These are phyloP conservation scores for Plantago major DNA, from an alignment of 257 asterid species.

Conservation along the genomic window DNA sequence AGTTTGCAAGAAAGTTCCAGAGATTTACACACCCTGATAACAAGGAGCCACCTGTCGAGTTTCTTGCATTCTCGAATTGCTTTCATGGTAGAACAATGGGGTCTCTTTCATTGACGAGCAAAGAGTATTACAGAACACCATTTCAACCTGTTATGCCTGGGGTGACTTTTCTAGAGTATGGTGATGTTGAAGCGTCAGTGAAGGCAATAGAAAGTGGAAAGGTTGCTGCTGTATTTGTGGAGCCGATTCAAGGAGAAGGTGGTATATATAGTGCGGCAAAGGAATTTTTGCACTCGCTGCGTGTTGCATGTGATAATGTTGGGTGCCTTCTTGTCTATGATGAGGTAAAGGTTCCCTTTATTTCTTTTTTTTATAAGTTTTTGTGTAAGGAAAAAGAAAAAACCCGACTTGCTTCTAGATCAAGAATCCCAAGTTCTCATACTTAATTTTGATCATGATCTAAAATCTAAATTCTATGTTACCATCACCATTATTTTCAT, in stretches of 20 bases:
- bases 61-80: slow-evolving; percentile 73
- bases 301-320: slow-evolving; percentile 62
- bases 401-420: no score
- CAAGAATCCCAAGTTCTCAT: no score
- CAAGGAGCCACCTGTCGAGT: slow-evolving; percentile 58
- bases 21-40: slow-evolving; percentile 43
- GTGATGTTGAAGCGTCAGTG: slow-evolving; percentile 56
- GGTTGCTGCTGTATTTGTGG: slow-evolving; percentile 91
- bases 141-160: slow-evolving; percentile 98
- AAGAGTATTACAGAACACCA: slow-evolving; percentile 73
- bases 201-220: slow-evolving; percentile 59
- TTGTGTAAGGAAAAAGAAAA: no score
- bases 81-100: slow-evolving; percentile 98
- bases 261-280: slow-evolving; percentile 76
- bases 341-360: slow-evolving; percentile 51
- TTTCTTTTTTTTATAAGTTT: no score
- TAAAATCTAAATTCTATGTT: no score
- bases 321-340: slow-evolving; percentile 86
- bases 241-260: slow-evolving; percentile 98
- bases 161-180: slow-evolving; percentile 75
- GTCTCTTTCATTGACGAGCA: slow-evolving; percentile 85
- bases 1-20: slow-evolving; percentile 84
- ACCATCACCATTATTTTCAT: no score
- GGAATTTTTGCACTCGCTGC: slow-evolving; percentile 68
- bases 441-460: no score